phyloP scores from a whole-genome alignment of 2,329 filamentous ascomycete species.

The Venturia oleaginea region DNA sequence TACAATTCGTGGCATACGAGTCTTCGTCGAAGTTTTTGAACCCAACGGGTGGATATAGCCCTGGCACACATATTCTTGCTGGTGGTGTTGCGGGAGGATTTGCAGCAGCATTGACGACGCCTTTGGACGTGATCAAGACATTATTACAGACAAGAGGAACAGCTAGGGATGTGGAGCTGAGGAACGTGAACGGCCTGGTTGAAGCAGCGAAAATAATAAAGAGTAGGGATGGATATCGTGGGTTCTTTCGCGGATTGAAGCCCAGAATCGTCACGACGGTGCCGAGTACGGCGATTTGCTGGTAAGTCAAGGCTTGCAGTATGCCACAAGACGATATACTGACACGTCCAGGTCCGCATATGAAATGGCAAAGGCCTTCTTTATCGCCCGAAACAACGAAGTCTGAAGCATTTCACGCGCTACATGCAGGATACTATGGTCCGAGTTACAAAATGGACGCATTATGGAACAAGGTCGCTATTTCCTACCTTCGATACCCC shows the following conservation, averaged over 20 bases:
- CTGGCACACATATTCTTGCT: conserved; percentile 84
- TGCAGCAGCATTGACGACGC: conserved; percentile 87
- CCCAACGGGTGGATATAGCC: conserved; percentile 76
- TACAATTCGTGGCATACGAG: conserved; percentile 97
- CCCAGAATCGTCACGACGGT: conserved; percentile 92
- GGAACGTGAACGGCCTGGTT: conserved; percentile 72
- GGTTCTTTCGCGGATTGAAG: conserved; percentile 89
- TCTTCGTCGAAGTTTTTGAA: conserved; percentile 93
- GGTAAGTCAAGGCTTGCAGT: conserved; percentile 46
- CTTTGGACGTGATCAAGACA: conserved; percentile 97
- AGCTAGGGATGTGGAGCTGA: conserved; percentile 68
- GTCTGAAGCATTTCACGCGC: background rate
- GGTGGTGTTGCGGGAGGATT: conserved; percentile 89
- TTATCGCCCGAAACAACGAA: conserved; percentile 38
- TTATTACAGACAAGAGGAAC: conserved; percentile 88
- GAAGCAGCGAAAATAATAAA: conserved; percentile 76
- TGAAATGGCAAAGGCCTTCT: conserved; percentile 60
- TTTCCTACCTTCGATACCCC: conserved; percentile 6
- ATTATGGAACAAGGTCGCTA: background rate
- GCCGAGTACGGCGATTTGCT: conserved; percentile 99
- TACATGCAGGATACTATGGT: background rate
- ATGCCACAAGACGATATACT: conserved; percentile 13
- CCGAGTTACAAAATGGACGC: background rate
- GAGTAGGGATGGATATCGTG: conserved; percentile 69
- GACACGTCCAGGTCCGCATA: conserved; percentile 47